Evolutionary conservation across 768 basidiomycete genomes (phyloP).

Genomic region (Lanmaoa rubissima): DNA sequence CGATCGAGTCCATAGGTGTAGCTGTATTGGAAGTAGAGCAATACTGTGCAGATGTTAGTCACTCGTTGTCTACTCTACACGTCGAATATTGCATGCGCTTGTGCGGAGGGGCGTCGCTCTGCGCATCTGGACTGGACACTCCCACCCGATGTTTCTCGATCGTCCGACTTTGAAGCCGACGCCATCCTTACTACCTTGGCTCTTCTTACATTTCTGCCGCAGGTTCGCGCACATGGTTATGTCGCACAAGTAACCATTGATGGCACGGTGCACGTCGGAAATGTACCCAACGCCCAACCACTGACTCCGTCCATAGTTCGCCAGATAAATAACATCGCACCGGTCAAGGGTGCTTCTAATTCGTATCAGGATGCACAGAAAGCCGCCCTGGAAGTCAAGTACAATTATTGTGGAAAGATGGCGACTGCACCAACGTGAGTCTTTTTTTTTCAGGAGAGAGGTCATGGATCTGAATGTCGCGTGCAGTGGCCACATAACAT

Average conservation of each 20-base stretch:
- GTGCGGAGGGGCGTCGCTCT: too few relatives aligned
- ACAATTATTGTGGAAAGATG: conserved; percentile 55
- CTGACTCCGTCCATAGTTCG: conserved; percentile 44
- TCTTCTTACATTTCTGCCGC: conserved; percentile 13
- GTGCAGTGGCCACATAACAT: conserved; percentile 53
- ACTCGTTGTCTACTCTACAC: too few relatives aligned
- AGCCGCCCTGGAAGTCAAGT: conserved; percentile 54
- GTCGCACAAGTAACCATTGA: conserved; percentile 43
- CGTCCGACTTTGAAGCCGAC: too few relatives aligned
- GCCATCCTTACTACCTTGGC: neutral
- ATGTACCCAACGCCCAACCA: conserved; percentile 40
- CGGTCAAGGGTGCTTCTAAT: conserved; percentile 59
- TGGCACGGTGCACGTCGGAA: conserved; percentile 43
- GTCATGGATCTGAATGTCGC: neutral
- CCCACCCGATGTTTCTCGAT: too few relatives aligned
- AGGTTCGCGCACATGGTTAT: conserved; percentile 45
- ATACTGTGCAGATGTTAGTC: too few relatives aligned
- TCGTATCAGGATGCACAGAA: conserved; percentile 44
- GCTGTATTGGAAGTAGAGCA: too few relatives aligned
- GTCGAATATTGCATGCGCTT: too few relatives aligned
- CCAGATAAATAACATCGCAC: conserved; percentile 40
- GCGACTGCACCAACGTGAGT: conserved; percentile 37
- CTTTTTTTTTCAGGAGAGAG: neutral
- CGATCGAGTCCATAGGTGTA: too few relatives aligned
- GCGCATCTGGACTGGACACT: too few relatives aligned